These are phyloP conservation scores for Micromonas pusilla DNA, from an alignment of 139 green algal genomes.

Conservation along the genomic window DNA sequence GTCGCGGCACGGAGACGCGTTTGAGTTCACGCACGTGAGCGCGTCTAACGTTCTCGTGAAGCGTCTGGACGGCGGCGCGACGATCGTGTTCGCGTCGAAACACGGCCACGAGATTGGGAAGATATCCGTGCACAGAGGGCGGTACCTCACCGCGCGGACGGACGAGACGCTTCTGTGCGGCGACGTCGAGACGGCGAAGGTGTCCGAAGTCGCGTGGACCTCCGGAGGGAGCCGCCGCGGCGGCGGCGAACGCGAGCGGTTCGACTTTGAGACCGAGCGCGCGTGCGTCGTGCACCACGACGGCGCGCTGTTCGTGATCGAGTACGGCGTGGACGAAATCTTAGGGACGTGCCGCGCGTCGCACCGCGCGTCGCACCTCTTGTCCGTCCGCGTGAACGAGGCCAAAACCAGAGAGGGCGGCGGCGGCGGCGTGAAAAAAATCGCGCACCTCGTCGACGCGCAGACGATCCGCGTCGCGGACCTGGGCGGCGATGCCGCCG, in stretches of 20 bases:
- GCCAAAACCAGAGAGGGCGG: not conserved
- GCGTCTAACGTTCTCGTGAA: constrained; percentile 63
- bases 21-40: constrained; percentile 77
- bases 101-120: constrained; percentile 53
- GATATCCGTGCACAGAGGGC: constrained; percentile 64
- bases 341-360: constrained; percentile 63
- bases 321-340: constrained; percentile 41
- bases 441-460: constrained; percentile 74
- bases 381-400: constrained; percentile 53
- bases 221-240: no score
- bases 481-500: constrained; percentile 35
- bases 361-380: constrained; percentile 64
- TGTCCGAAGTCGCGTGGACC: constrained; percentile 61
- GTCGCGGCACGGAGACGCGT: constrained; percentile 58
- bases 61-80: constrained; percentile 48
- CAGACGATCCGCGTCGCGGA: constrained; percentile 69
- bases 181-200: constrained; percentile 63
- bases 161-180: constrained; percentile 63
- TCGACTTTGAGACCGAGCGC: constrained; percentile 60
- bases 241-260: constrained; percentile 48
- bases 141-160: constrained; percentile 63
- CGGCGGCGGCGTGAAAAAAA: constrained; percentile 40
- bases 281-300: constrained; percentile 65
- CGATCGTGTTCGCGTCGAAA: constrained; percentile 52
- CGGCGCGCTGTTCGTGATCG: constrained; percentile 61